Conservation (phyloP, 352 stramenopile genomes). For the Aphanomyces invadans region DNA sequence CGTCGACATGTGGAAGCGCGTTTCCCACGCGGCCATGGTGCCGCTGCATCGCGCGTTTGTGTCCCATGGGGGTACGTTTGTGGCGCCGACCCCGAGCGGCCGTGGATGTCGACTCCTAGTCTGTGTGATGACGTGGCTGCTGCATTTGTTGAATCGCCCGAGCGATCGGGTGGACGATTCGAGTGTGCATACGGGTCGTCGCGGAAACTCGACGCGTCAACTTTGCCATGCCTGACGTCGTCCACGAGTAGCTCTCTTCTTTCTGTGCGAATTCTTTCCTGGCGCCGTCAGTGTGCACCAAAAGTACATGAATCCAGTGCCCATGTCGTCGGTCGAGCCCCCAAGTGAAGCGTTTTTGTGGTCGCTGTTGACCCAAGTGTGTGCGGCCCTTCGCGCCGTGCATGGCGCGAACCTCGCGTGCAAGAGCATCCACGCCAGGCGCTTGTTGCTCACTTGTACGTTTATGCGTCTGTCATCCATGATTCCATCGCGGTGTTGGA, state of each 20-base stretch:
- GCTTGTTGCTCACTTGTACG: conserved; percentile 52
- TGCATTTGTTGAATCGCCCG: too few relatives aligned
- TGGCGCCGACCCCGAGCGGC: too few relatives aligned
- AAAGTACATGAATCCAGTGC: background rate
- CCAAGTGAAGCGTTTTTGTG: conserved; percentile 20
- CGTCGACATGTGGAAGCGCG: conserved; percentile 26
- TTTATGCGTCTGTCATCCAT: too few relatives aligned
- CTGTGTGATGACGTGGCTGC: too few relatives aligned
- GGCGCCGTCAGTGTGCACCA: conserved; percentile 17
- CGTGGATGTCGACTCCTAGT: background rate
- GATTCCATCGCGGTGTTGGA: too few relatives aligned
- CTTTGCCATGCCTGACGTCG: too few relatives aligned
- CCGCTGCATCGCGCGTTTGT: conserved; percentile 67
- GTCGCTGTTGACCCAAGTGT: conserved; percentile 13
- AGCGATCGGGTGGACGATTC: too few relatives aligned
- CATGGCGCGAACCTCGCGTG: conserved; percentile 58
- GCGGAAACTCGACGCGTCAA: too few relatives aligned
- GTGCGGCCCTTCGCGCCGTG: conserved; percentile 26
- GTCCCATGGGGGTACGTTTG: conserved; percentile 45
- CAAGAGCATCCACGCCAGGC: conserved; percentile 50
- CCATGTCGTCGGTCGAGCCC: too few relatives aligned
- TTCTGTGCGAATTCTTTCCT: conserved; percentile 22
- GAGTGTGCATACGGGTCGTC: too few relatives aligned
- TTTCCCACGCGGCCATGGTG: conserved; percentile 59
- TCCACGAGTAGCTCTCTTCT: conserved; percentile 25